Percentiles rank a stretch among this genome's conserved stretches.
These are phyloP conservation scores for Aspergillus bridgeri DNA, from an alignment of 495 filamentous ascomycete species.

Conservation along the genomic window DNA sequence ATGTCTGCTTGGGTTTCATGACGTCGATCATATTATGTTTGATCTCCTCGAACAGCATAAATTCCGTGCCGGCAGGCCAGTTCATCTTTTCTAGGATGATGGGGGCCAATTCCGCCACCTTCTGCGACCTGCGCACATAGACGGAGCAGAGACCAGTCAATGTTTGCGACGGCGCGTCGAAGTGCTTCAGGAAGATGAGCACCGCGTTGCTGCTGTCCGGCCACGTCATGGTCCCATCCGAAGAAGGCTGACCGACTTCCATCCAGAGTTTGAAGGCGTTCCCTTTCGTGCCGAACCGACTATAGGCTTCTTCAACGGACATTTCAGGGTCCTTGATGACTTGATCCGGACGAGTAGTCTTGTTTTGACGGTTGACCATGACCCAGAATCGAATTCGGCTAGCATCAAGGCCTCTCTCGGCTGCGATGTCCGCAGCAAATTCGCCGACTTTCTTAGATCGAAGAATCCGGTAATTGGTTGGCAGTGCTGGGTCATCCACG, in stretches of 20 bases:
- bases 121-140: slow-evolving; percentile 83
- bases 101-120: slow-evolving; percentile 79
- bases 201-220: slow-evolving; percentile 61
- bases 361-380: slow-evolving; percentile 98
- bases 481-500: slow-evolving; percentile 54
- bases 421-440: slow-evolving; percentile 63
- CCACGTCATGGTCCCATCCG: slow-evolving; percentile 68
- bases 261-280: slow-evolving; percentile 81
- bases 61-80: slow-evolving; percentile 66
- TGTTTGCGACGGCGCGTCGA: slow-evolving; percentile 71
- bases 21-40: slow-evolving; percentile 95
- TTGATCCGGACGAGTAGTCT: slow-evolving; percentile 86
- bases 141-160: slow-evolving; percentile 73
- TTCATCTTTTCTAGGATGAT: slow-evolving; percentile 79
- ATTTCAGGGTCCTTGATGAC: slow-evolving; percentile 73
- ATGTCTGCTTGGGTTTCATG: slow-evolving; percentile 84
- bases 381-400: slow-evolving; percentile 79
- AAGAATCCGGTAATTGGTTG: slow-evolving; percentile 63
- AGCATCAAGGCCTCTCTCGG: slow-evolving; percentile 56
- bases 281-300: slow-evolving; percentile 64
- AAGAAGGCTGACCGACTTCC: slow-evolving; percentile 64
- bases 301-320: slow-evolving; percentile 76
- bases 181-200: slow-evolving; percentile 89
- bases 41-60: slow-evolving; percentile 90
- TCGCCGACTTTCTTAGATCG: slow-evolving; percentile 71